phyloP scores from a whole-genome alignment of 352 stramenopile species.

The Globisporangium iwayamae region DNA sequence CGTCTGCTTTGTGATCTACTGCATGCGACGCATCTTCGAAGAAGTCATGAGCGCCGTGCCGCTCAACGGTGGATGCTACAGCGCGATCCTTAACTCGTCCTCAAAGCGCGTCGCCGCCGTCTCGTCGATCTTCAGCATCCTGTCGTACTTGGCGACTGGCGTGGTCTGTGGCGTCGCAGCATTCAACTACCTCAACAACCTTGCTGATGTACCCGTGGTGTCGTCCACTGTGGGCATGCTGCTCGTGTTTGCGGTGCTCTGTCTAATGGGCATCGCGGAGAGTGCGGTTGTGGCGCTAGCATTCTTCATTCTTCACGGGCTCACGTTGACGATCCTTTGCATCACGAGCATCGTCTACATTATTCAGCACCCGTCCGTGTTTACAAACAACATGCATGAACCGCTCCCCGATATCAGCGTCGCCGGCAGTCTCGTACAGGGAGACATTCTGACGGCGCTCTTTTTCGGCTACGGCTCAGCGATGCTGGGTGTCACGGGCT shows the following conservation, averaged over 20 bases:
- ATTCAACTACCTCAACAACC: conserved; percentile 76
- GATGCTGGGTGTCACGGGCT: conserved; percentile 81
- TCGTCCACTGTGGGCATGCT: conserved; percentile 41
- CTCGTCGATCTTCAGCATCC: conserved; percentile 71
- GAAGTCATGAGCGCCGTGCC: conserved; percentile 83
- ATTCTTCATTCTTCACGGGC: conserved; percentile 75
- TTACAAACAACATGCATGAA: conserved; percentile 53
- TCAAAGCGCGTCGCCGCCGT: conserved; percentile 71
- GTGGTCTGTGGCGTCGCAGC: conserved; percentile 54
- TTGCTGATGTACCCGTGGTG: conserved; percentile 50
- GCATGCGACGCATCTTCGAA: conserved; percentile 63
- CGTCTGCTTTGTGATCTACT: conserved; percentile 47
- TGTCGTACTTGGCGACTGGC: conserved; percentile 85
- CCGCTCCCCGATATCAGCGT: conserved; percentile 36
- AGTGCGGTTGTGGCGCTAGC: conserved; percentile 61
- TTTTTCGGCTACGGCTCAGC: conserved; percentile 60
- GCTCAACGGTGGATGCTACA: conserved; percentile 87
- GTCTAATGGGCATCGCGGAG: conserved; percentile 74
- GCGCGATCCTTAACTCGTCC: conserved; percentile 82
- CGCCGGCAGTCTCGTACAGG: conserved; percentile 20
- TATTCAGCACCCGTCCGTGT: conserved; percentile 42
- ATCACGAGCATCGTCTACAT: conserved; percentile 48
- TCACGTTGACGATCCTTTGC: conserved; percentile 53
- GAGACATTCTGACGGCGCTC: conserved; percentile 29
- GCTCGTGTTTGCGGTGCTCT: conserved; percentile 69